Evolutionary conservation across 495 filamentous ascomycete species (phyloP), one percentile per base, ranked within the genome.

Genomic region (Aspergillus coremiiformis): DNA sequence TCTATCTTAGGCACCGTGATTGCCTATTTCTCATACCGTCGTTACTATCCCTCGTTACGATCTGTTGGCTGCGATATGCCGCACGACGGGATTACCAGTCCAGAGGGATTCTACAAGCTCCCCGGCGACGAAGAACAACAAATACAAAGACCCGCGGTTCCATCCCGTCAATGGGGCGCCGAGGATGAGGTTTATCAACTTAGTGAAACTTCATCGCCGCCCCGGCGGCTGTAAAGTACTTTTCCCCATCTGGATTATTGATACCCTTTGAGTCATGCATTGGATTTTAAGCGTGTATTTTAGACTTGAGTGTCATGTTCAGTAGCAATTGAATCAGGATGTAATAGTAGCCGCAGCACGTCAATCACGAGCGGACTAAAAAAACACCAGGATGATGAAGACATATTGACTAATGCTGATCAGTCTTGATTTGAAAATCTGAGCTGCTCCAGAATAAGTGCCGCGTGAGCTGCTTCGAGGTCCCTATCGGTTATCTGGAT

Each of bases 11-110:
- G 93, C 1, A 77, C 84, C 55, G 63, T 72, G 6, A 71, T 96
- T 9, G 83, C 87, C 15, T 86, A 85, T 60, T 94, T 90, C 68
- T 89, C 84, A 21, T 98, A 96, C 60, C 71, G 88, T 54, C 76
- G 83, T 46, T 85, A 85, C 58, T 86, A 79, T 59, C 83, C 83
- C 1, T 51, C 67, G 5, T 58, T 86, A 52, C 62, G 70, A 20
- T 74, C 69, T 11, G 49, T 52, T 17, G 54, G 56, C 24, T 85
- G 84, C 56, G 77, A 83, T 50, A 65, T 66, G 2, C 80, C 84
- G 10, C 79, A 78, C 52, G 75, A 79, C 9, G 77, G 65, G 32
- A 23, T 51, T 23, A 49, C 54, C 30, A 51, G 49, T 5, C 33
- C 54, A 0, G 68, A 73, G n/a, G 71, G 70, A 0, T 76, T 75